Conservation (phyloP, 768 basidiomycete genomes). For the Sporobolomyces pararoseus region DNA sequence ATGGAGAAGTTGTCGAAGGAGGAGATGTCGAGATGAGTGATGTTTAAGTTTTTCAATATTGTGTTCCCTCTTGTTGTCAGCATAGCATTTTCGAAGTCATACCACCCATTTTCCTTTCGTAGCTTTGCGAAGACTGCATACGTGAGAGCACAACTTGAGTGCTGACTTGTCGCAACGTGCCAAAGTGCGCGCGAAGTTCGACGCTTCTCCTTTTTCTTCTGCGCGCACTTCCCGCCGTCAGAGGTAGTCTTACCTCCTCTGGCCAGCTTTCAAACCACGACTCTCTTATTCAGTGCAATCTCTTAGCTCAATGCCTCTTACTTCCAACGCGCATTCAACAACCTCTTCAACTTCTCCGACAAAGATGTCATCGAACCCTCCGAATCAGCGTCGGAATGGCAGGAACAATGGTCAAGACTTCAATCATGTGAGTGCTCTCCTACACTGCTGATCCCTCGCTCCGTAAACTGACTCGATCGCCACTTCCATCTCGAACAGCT, state of each 20-base stretch:
- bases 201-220: no score
- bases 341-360: neutral
- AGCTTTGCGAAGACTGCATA: neutral
- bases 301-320: neutral
- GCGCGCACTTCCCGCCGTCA: constrained; percentile 1
- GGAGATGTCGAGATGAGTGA: constrained; percentile 4
- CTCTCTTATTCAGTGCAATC: neutral
- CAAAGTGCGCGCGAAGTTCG: no score
- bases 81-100: neutral
- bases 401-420: constrained; percentile 20
- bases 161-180: no score
- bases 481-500: constrained; percentile 56
- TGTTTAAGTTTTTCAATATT: no score
- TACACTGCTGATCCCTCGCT: neutral
- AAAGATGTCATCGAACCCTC: constrained; percentile 3
- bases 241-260: constrained; percentile 5
- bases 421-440: constrained; percentile 28
- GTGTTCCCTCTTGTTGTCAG: constrained; percentile 4
- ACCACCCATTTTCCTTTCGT: neutral
- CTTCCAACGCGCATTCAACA: neutral
- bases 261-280: neutral
- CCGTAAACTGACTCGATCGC: constrained; percentile 1
- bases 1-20: constrained; percentile 5
- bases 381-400: constrained; percentile 7
- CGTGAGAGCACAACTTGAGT: no score